A percentile compares a stretch with the other conserved stretches of the same genome.
These are phyloP conservation scores for Plasmodium ovale DNA, from an alignment of 169 alveolate species.

Conservation along the genomic window DNA sequence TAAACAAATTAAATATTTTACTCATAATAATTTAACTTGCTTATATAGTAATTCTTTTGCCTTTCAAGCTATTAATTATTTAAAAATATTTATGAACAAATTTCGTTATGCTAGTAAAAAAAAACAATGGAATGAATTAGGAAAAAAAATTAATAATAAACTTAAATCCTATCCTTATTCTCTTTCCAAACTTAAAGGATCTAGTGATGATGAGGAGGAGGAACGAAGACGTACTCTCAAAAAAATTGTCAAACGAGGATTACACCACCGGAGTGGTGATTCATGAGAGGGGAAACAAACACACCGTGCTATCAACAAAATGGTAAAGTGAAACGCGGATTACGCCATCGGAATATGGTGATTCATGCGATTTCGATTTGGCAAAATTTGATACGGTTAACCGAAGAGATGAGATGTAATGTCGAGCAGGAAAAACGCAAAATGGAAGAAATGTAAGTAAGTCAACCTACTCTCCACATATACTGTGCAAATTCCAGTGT, in stretches of 20 bases:
- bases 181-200: slow-evolving; percentile 44
- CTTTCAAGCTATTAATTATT: slow-evolving; percentile 58
- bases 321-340: too few relatives aligned
- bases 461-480: too few relatives aligned
- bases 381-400: too few relatives aligned
- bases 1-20: slow-evolving; percentile 28
- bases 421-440: too few relatives aligned
- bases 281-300: neutral
- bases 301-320: neutral
- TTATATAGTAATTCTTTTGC: slow-evolving; percentile 36
- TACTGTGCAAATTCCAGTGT: too few relatives aligned
- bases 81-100: slow-evolving; percentile 48
- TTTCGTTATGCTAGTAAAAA: slow-evolving; percentile 63
- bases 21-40: neutral
- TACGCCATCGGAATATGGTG: too few relatives aligned
- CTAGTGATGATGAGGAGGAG: slow-evolving; percentile 64
- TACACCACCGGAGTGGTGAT: neutral
- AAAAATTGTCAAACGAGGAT: neutral
- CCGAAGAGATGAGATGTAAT: too few relatives aligned
- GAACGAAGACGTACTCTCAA: neutral
- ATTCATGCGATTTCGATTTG: too few relatives aligned
- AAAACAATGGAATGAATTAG: slow-evolving; percentile 68
- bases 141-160: slow-evolving; percentile 45
- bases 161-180: slow-evolving; percentile 57
- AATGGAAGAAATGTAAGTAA: too few relatives aligned